Base-by-base conservation (phyloP, 2,329 filamentous ascomycete species). In the Beauveria asiatica region DNA sequence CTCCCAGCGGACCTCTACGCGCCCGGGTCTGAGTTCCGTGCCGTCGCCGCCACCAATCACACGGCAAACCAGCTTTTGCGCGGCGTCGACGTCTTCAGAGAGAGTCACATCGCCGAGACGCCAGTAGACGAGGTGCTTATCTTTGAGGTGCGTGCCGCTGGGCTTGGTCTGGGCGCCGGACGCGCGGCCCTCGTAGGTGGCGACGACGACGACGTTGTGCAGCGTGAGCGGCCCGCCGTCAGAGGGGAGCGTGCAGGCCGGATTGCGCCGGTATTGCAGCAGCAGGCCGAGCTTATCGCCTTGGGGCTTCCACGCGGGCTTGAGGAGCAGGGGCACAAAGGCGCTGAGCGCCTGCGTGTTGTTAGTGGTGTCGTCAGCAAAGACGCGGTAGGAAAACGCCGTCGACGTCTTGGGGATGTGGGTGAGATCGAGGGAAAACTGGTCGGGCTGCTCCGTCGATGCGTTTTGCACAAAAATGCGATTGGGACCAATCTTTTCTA, bases 401-500 rank as follows among this genome's bases (percentile, higher is more conserved):
- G 93, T 86, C 0, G 87, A 83, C 1, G 90, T 87, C 67, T 87
- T 85, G 66, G 85, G 80, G 63, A 97, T 82, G 69, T 87, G 85
- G 16, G 85, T 80, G 7, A 94, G 75, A 63, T 92, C 84, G 37
- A 99, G 77, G 0, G 78, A 83, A 74, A 95, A 99, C 69, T 93
- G 87, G 61, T 95, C 92, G 3, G 88, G 82, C 61, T 83, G 85
- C 10, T 87, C 84, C 1, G 79, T 69, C 1, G 77, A 74, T 5
- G 82, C 78, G 65, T 91, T 88, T 37, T 86, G 84, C 56, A 97
- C 86, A 74, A 97, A 96, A 61, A 92, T 89, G 48, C 91, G 90
- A 71, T 99, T 99, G 1, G 92, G 92, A 0, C 92, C 92, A 60
- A 99, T 92, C 68, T 90, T 92, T 68, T 97, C 94, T 6, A 99